Evolutionary conservation across 2,329 filamentous ascomycete genomes (phyloP), one percentile per base, ranked within the genome.

Genomic region (Colletotrichum horii): DNA sequence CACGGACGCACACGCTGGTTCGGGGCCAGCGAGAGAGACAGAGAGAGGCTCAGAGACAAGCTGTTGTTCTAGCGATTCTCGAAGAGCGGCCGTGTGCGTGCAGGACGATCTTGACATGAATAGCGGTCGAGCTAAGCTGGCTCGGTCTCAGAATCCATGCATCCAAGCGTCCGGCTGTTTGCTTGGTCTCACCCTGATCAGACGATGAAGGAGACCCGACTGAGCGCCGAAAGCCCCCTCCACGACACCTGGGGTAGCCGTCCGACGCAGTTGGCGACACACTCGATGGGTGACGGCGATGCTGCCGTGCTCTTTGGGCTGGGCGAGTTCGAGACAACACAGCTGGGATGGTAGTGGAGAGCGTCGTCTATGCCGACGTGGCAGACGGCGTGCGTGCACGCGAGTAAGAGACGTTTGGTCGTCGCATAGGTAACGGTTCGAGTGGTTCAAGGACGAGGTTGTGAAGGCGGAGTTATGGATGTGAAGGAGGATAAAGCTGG

Each of bases 51-150:
- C 48, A 52, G 62, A 72, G 62, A 75, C 62, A 67, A 43, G 30
- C 48, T 30, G 52, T 52, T 72, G 55, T 75, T 75, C 69, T 56
- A 67, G 72, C 32, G 69, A 72, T 75, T 75, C 72, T 75, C 52
- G 72, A 75, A 75, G 60, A 28, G 36, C 36, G 48, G n/a, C 43
- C n/a, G 43, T 22, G 43, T 52, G 43, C 43, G 43, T 52, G 52
- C 52, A 68, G 52, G 22, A 66, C 52, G 60, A 71, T 72, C 22
- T 38, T 56, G 69, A 66, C 68, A 55, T 71, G 72, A 65, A 71
- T 62, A 66, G 72, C 38, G 61, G 72, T 30, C 61, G 60, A 66
- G 68, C 72, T 72, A 75, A 62, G 56, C 52, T 66, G 55, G 32
- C 30, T 24, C 28, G 55, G 62, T 75, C 72, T 75, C 68, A 66